These are phyloP conservation scores for Gillenia trifoliata DNA, from an alignment of 306 rosid species.

Conservation along the genomic window DNA sequence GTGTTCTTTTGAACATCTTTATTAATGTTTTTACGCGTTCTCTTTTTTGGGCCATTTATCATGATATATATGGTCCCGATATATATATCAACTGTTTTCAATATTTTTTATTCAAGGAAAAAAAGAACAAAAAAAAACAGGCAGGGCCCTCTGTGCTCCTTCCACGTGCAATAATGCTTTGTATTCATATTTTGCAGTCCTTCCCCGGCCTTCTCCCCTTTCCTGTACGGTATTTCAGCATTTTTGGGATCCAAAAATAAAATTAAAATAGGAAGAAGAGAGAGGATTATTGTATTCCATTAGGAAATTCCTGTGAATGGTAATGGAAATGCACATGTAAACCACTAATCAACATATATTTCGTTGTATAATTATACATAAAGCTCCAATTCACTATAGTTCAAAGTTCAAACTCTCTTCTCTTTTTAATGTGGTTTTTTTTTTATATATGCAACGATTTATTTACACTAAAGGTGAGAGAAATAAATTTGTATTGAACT, in stretches of 20 bases:
- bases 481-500: too few species aligned
- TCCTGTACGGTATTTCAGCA: constrained; percentile 41
- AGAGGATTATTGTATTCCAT: neutral
- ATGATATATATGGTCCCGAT: too few species aligned
- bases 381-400: too few species aligned
- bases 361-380: neutral
- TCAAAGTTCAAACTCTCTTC: too few species aligned
- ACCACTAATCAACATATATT: constrained; percentile 9
- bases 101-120: too few species aligned
- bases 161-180: constrained; percentile 71
- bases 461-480: too few species aligned
- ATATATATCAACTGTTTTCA: too few species aligned
- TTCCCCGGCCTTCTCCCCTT: constrained; percentile 5
- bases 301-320: constrained; percentile 9
- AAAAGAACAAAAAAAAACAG: constrained; percentile 1
- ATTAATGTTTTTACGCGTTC: too few species aligned
- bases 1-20: too few species aligned
- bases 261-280: neutral
- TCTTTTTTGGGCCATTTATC: too few species aligned
- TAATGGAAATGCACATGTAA: constrained; percentile 48
- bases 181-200: constrained; percentile 14
- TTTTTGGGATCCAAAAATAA: constrained; percentile 42
- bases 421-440: too few species aligned
- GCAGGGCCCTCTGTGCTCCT: constrained; percentile 34
- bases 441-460: too few species aligned